Conservation (phyloP, 768 basidiomycete genomes). For the Phaeotremella fagi region DNA sequence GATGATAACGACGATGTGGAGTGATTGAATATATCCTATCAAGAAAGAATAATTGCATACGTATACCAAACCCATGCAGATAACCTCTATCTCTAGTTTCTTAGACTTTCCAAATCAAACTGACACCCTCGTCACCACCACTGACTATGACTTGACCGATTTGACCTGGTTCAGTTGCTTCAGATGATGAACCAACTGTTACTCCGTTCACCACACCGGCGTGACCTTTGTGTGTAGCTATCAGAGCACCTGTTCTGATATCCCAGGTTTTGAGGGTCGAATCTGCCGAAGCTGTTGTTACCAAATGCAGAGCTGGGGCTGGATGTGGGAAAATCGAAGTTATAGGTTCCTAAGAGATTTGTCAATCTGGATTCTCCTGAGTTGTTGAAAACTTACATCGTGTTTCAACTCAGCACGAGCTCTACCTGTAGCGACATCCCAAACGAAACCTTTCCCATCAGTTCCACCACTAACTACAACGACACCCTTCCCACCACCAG, state of each 20-base stretch:
- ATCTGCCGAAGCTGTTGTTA: constrained; percentile 85
- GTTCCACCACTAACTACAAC: constrained; percentile 82
- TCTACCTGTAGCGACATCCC: constrained; percentile 86
- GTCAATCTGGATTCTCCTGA: too few relatives aligned
- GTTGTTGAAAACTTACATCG: constrained; percentile 61
- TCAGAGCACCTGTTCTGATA: constrained; percentile 69
- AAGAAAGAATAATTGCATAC: not conserved
- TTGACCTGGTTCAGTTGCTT: constrained; percentile 14
- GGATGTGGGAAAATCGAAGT: constrained; percentile 74
- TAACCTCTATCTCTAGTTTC: not conserved
- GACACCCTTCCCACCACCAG: constrained; percentile 48
- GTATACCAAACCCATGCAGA: too few relatives aligned
- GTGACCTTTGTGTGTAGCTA: constrained; percentile 80
- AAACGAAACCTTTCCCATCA: constrained; percentile 88
- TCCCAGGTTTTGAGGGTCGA: constrained; percentile 88
- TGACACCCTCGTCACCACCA: constrained; percentile 84
- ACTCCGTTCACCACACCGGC: constrained; percentile 69
- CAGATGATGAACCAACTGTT: constrained; percentile 57
- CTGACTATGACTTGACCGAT: constrained; percentile 70
- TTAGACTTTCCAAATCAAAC: constrained; percentile 61
- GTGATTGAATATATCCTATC: not conserved
- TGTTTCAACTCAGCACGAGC: constrained; percentile 77
- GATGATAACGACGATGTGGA: not conserved
- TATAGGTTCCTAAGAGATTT: constrained; percentile 66
- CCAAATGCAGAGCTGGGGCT: constrained; percentile 64